Conservation (phyloP, 1,139 yeast genomes). For the Yamadazyma atlantica region DNA sequence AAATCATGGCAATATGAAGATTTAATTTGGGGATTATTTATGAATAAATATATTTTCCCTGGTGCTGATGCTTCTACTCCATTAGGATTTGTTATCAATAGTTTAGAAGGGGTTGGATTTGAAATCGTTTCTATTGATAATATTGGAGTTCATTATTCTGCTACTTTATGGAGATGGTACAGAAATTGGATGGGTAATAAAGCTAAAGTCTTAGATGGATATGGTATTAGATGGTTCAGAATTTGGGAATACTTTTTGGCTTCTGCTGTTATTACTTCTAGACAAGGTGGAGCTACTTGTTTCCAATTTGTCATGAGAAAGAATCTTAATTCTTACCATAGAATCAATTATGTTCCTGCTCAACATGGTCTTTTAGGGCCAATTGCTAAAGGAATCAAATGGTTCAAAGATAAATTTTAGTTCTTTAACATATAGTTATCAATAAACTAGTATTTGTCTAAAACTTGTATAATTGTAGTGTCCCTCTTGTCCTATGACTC, state of each 20-base stretch:
- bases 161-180: slow-evolving; percentile 94
- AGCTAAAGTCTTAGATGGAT: slow-evolving; percentile 73
- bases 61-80: slow-evolving; percentile 98
- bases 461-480: too few relatives aligned
- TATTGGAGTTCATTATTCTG: slow-evolving; percentile 90
- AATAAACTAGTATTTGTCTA: too few relatives aligned
- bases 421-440: background rate
- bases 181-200: slow-evolving; percentile 89
- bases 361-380: slow-evolving; percentile 80
- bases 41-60: slow-evolving; percentile 96
- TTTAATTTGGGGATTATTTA: slow-evolving; percentile 89
- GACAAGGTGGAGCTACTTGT: slow-evolving; percentile 94
- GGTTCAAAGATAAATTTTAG: slow-evolving; percentile 29
- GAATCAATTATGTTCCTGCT: slow-evolving; percentile 75
- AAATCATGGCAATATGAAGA: slow-evolving; percentile 96
- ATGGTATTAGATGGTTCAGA: slow-evolving; percentile 88
- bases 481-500: too few relatives aligned
- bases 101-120: slow-evolving; percentile 81
- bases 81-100: slow-evolving; percentile 73
- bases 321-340: slow-evolving; percentile 81
- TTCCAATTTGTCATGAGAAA: slow-evolving; percentile 90
- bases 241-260: slow-evolving; percentile 94
- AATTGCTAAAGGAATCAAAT: slow-evolving; percentile 44
- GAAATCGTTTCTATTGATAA: slow-evolving; percentile 84
- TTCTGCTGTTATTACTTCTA: slow-evolving; percentile 74